Evolutionary conservation across 2,329 filamentous ascomycete species (phyloP), one percentile per base, ranked within the genome.

Genomic region (Botrytis galanthina): DNA sequence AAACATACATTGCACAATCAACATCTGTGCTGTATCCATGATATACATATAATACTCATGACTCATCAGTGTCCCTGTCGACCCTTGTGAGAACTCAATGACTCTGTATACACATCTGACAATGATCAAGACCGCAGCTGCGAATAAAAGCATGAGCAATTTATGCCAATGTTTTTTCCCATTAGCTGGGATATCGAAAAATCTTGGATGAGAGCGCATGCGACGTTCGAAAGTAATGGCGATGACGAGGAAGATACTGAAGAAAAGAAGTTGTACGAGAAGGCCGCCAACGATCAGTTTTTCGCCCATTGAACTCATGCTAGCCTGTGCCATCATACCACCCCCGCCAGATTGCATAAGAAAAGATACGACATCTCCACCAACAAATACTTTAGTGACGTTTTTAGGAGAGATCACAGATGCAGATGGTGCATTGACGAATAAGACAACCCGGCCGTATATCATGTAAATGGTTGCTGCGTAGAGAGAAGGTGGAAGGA

Each of bases 381-480:
- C 71, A 5, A 90, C 87, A 74, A 90, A 90, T 64, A 87, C 82
- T 71, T 85, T 86, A 9, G 88, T 89, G 10, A 89, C 80, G 81
- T 84, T 85, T 14, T 74, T 80, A 0, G 81, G 79, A 0, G 81
- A 79, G 69, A 86, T 81, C 29, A 85, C 76, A 0, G 84, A 83
- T 39, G 76, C 72, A 8, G 68, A 46, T 12, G 73, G 73, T 42
- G 63, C 57, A 42, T 75, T 72, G n/a, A 78, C 76, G 37, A 76
- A 74, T 29, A 77, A 46, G 16, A 79, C 77, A 46, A 80, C 76
- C 9, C 78, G 76, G 44, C 78, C 79, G 62, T 78, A 78, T 37
- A 76, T 77, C 80, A 81, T 81, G 73, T 81, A 79, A 29, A 81
- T 79, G 1, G 78, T 79, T 5, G 80, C 80, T 0, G 79, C 80